Base-by-base conservation (phyloP, 2,329 filamentous ascomycete genomes). In the Ophiostoma ulmi region DNA sequence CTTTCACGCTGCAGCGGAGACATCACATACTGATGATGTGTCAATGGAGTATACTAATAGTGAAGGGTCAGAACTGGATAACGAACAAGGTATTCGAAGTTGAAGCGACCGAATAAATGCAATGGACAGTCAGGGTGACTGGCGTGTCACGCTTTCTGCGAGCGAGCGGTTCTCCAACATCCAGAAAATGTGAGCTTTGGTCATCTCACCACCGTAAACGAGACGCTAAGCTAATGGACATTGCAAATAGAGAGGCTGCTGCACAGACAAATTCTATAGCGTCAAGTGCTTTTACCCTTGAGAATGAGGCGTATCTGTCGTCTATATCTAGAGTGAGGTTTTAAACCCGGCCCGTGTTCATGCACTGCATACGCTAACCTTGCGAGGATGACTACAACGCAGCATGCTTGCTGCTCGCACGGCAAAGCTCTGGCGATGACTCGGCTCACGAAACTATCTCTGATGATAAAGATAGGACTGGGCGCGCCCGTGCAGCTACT, bases 301-400 rank as follows among this genome's bases (percentile, higher is more conserved):
- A 97, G 79, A 86, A 85, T 65, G 83, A 85, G 13, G 87, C 88
- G 14, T 91, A 88, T 75, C 83, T 86, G 63, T 79, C 80, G 61
- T 87, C 88, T 13, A 75, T 80, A 35, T 88, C 87, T 48, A 80
- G 83, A 76, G 90, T 91, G 83, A 77, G 82, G 3, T 76, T 41
- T 17, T 22, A 2, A 41, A 13, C 26, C 8, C 35, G 14, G 2
- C 67, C 17, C 31, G n/a, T 73, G 36, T 31, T 67, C 41, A 26
- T 61, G 61, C 68, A 76, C 70, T 80, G 66, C 22, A 52, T 36
- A 52, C 14, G 26, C 41, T 68, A 73, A 67, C 72, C 22, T 74
- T 65, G 74, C 67, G 72, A 92, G 90, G 83, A 87, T 71, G 85
- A 89, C 74, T 89, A 89, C 73, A 81, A 86, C 72, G 77, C 79